These are phyloP conservation scores for Bruguiera sexangula DNA, from an alignment of 345 rosid genomes.

Conservation along the genomic window DNA sequence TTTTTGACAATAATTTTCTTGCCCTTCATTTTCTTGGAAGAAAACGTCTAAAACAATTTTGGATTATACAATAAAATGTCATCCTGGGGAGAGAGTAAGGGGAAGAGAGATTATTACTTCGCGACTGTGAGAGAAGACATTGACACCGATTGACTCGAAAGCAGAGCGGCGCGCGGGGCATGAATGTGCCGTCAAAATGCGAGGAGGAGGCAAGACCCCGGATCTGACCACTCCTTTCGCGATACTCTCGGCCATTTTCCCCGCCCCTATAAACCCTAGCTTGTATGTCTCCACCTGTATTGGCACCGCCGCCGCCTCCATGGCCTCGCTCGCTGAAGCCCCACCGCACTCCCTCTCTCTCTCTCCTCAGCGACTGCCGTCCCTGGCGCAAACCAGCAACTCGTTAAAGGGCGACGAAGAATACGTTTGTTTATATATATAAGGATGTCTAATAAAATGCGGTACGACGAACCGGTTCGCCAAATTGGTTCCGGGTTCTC, in stretches of 20 bases:
- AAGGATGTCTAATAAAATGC: too few species aligned
- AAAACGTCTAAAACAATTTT: too few species aligned
- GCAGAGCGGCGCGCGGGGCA: conserved; percentile 52
- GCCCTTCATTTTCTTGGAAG: too few species aligned
- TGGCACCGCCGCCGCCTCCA: conserved; percentile 44
- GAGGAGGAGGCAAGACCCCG: conserved; percentile 63
- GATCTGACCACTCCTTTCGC: conserved; percentile 75
- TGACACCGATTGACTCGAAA: conserved; percentile 73
- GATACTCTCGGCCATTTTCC: conserved; percentile 93
- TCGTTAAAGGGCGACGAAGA: too few species aligned
- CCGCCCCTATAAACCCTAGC: conserved; percentile 79
- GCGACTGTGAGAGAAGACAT: conserved; percentile 41
- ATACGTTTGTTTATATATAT: too few species aligned
- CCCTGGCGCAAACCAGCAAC: too few species aligned
- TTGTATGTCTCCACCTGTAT: conserved; percentile 45
- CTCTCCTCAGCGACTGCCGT: neutral
- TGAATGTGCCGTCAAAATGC: conserved; percentile 66
- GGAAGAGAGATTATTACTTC: conserved; percentile 35
- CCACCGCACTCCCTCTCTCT: too few species aligned
- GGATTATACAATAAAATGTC: too few species aligned
- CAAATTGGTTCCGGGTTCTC: too few species aligned
- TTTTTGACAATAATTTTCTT: too few species aligned
- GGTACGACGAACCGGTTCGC: too few species aligned
- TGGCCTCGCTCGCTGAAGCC: conserved; percentile 4
- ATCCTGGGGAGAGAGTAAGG: neutral